Conservation (phyloP, 148 eudicot species). For the Cornus florida region DNA sequence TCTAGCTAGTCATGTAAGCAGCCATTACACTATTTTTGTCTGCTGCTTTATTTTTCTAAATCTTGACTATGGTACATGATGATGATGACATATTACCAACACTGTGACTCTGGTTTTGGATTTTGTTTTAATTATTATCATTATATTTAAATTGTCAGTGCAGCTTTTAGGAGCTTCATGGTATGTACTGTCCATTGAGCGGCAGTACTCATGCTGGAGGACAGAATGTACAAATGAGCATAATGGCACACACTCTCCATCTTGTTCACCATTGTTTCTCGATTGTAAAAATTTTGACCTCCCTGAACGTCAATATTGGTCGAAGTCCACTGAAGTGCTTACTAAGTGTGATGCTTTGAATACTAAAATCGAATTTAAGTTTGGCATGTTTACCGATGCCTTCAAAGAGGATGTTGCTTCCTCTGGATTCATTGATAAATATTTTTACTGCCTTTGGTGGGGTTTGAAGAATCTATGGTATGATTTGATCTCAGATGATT, state of each 20-base stretch:
- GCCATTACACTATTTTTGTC: neutral
- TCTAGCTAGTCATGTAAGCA: slow-evolving; percentile 81
- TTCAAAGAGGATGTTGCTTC: slow-evolving; percentile 61
- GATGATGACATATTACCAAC: neutral
- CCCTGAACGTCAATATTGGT: slow-evolving; percentile 47
- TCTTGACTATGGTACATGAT: neutral
- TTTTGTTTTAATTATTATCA: neutral
- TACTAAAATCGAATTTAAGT: slow-evolving; percentile 33
- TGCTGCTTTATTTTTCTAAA: neutral
- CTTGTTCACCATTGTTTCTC: slow-evolving; percentile 43
- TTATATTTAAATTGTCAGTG: slow-evolving; percentile 17
- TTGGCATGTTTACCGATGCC: slow-evolving; percentile 69
- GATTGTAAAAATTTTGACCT: slow-evolving; percentile 14
- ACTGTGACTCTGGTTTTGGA: neutral
- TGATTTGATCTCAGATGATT: neutral
- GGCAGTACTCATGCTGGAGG: slow-evolving; percentile 72
- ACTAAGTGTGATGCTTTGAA: slow-evolving; percentile 45
- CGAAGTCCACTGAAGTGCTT: slow-evolving; percentile 38
- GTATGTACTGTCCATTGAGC: slow-evolving; percentile 80
- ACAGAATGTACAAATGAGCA: slow-evolving; percentile 45
- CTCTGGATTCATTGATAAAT: slow-evolving; percentile 45
- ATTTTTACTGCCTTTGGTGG: slow-evolving; percentile 94
- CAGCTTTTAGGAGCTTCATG: slow-evolving; percentile 82
- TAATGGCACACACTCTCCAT: slow-evolving; percentile 25
- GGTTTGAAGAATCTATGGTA: slow-evolving; percentile 78